These are phyloP conservation scores for Plasmodium relictum DNA, from an alignment of 169 alveolate genomes.

Conservation along the genomic window DNA sequence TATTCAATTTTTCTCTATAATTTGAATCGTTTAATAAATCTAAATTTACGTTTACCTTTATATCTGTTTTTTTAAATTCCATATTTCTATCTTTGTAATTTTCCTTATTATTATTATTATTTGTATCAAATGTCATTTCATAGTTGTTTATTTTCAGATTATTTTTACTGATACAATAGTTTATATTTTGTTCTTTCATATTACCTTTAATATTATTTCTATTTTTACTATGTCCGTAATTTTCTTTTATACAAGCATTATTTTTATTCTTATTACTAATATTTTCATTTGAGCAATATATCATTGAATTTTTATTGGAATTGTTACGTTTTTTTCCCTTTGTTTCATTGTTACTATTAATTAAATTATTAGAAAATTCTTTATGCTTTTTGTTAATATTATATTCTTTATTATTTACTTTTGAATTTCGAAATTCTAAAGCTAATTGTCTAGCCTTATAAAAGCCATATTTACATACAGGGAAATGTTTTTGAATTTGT, in stretches of 20 bases:
- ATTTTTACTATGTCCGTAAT: not conserved
- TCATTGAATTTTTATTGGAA: not conserved
- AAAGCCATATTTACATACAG: constrained; percentile 83
- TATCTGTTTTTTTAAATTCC: not conserved
- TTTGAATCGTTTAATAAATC: not conserved
- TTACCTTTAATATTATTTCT: not conserved
- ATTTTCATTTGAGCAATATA: not conserved
- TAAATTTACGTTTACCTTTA: not conserved
- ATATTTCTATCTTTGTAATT: not conserved
- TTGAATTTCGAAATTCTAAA: constrained; percentile 77
- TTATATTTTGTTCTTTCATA: not conserved
- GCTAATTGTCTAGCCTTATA: constrained; percentile 83
- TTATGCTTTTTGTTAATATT: not conserved
- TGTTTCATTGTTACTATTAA: not conserved
- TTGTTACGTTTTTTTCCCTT: not conserved
- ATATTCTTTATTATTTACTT: constrained; percentile 8
- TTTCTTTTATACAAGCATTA: not conserved
- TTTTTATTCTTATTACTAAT: not conserved
- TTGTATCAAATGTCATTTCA: not conserved
- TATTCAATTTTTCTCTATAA: not conserved
- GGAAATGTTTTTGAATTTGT: constrained; percentile 85
- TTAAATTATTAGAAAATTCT: not conserved
- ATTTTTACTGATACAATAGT: not conserved
- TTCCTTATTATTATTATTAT: not conserved
- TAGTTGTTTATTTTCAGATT: not conserved